Evolutionary conservation across 2,329 filamentous ascomycete species (phyloP), one percentile per base, ranked within the genome.

Genomic region (Monilinia fructigena): DNA sequence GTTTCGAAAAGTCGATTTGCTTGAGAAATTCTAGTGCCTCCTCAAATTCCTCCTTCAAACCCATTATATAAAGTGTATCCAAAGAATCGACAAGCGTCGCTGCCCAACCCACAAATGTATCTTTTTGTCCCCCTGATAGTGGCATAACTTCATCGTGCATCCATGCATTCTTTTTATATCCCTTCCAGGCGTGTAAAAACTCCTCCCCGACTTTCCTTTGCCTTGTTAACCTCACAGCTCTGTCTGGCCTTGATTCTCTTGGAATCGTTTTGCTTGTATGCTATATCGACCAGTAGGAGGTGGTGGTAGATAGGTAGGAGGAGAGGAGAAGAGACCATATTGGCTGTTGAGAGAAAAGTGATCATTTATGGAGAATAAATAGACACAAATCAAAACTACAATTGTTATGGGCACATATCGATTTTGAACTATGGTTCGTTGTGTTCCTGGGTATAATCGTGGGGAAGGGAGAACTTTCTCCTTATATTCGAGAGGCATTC

Each of bases 21-120:
- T 65, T 60, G 28, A 93, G 85, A 4, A 83, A 86, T 61, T 85
- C 81, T 56, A 91, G 85, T 0, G 91, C 91, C 68, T 91, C 86
- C 62, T 91, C 85, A 73, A 96, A 95, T 72, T 94, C 91, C 1
- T 89, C 82, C 72, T 84, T 85, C 76, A 96, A 75, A 40, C 85
- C 90, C 83, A 93, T 92, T 71, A 96, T 92, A 88, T 90, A 94
- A 3, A 96, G 81, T 0, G 91, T 92, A 74, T 96, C 92, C 63
- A 93, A 79, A 0, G 86, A 82, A 78, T 96, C 92, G 6, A 96
- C 90, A 68, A 96, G 75, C 0, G 92, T 95, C 12, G 92, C 92
- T 28, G 90, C 90, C 92, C 92, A 96, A 53, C 90, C 91, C 74
- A 91, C 93, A 77, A 97, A 97, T 0, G 91, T 90, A 74, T 97